These are phyloP conservation scores for Setaria viridis DNA, from an alignment of 202 grass and related monocot species.

Conservation along the genomic window DNA sequence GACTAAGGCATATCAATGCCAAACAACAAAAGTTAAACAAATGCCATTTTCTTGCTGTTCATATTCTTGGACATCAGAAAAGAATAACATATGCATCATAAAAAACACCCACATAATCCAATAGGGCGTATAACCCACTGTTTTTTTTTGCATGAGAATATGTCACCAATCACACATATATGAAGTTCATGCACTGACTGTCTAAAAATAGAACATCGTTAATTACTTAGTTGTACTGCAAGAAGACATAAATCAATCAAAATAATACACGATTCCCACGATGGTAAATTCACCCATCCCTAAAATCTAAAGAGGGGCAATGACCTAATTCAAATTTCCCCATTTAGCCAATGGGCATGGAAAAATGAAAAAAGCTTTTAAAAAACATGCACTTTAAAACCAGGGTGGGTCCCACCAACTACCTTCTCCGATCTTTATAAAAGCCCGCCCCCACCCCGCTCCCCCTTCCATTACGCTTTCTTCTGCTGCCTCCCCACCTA, in stretches of 20 bases:
- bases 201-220: not conserved
- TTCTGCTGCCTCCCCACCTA: not conserved
- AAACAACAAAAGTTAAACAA: too few species aligned
- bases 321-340: conserved; percentile 8
- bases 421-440: conserved; percentile 39
- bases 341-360: conserved; percentile 4
- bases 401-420: conserved; percentile 35
- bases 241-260: not conserved
- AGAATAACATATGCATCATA: too few species aligned
- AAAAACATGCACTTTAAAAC: conserved; percentile 29
- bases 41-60: too few species aligned
- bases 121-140: too few species aligned
- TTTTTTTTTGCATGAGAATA: too few species aligned
- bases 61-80: too few species aligned
- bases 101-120: too few species aligned
- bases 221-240: not conserved
- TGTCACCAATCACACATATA: too few species aligned
- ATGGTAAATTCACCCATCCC: not conserved
- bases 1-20: too few species aligned
- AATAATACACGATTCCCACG: not conserved
- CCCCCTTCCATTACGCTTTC: not conserved
- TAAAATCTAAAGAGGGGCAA: not conserved
- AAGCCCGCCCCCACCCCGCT: not conserved
- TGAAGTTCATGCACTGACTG: not conserved
- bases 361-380: not conserved